phyloP scores from a whole-genome alignment of 2,329 filamentous ascomycete species.

The Colletotrichum chrysophilum region DNA sequence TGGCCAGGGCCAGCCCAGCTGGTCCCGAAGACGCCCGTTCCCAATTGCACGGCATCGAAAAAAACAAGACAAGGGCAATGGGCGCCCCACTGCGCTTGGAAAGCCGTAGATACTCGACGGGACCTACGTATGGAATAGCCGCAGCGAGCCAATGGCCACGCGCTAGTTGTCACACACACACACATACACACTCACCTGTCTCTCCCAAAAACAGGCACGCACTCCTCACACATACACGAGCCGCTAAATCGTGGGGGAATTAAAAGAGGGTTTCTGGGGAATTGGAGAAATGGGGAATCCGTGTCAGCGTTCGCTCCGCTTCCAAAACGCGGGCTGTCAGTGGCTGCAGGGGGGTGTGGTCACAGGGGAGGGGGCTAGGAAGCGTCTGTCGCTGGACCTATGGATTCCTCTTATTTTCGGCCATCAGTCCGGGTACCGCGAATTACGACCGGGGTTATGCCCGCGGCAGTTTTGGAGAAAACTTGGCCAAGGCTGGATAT shows the following conservation, averaged over 20 bases:
- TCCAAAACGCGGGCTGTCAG: neutral
- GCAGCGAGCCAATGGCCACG: neutral
- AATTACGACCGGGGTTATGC: neutral
- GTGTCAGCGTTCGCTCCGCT: neutral
- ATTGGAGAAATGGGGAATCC: conserved; percentile 1
- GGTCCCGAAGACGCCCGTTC: neutral
- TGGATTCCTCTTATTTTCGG: neutral
- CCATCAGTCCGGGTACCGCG: neutral
- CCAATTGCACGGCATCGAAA: neutral
- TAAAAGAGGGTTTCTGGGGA: conserved; percentile 11
- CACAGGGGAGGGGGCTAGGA: neutral
- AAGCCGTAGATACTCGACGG: neutral
- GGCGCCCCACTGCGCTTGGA: neutral
- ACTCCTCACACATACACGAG: neutral
- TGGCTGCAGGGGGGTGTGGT: neutral
- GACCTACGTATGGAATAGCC: neutral
- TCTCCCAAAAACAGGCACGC: neutral
- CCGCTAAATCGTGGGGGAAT: conserved; percentile 12
- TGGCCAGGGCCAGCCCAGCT: neutral
- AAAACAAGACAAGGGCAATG: neutral
- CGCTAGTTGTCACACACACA: neutral
- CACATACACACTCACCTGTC: neutral
- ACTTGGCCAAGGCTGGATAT: neutral
- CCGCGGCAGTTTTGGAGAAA: neutral
- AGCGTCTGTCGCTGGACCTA: neutral